A percentile compares a stretch with the other conserved stretches of the same genome.
Evolutionary conservation across 192 early-diverging fungal species (phyloP).

Genomic region (Allomyces arbusculus): DNA sequence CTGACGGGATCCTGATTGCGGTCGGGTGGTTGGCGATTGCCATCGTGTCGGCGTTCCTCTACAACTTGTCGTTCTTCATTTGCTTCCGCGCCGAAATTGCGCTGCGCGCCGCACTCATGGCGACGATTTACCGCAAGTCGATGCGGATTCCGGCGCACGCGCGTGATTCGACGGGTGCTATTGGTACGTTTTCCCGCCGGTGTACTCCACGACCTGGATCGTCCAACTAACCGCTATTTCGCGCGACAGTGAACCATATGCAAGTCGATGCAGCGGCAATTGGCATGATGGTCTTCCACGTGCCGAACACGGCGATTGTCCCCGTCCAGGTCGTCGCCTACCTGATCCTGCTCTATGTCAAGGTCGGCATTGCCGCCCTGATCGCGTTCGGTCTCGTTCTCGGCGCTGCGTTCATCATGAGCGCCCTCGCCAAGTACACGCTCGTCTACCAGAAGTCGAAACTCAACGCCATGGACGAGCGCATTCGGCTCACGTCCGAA

Average conservation of each 20-base stretch:
- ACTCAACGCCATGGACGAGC: slow-evolving; percentile 14
- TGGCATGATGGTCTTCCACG: slow-evolving; percentile 4
- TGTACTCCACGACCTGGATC: too few species aligned
- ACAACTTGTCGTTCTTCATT: slow-evolving; percentile 23
- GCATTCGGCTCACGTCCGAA: slow-evolving; percentile 15
- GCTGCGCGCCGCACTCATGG: slow-evolving; percentile 23
- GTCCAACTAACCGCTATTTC: too few species aligned
- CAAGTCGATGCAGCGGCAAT: slow-evolving; percentile 14
- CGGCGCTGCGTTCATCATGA: slow-evolving; percentile 6
- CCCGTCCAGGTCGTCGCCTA: slow-evolving; percentile 10
- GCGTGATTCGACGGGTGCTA: slow-evolving; percentile 8
- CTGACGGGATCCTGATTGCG: slow-evolving; percentile 1
- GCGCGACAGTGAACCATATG: slow-evolving; percentile 5
- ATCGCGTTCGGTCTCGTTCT: slow-evolving; percentile 10
- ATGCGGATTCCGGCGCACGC: slow-evolving; percentile 24
- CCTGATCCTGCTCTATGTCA: slow-evolving; percentile 10
- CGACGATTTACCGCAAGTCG: slow-evolving; percentile 36
- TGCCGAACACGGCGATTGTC: slow-evolving; percentile 8
- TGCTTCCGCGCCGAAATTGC: slow-evolving; percentile 20
- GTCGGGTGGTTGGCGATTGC: slow-evolving; percentile 11
- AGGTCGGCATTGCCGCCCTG: slow-evolving; percentile 8
- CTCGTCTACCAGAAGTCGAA: slow-evolving; percentile 6
- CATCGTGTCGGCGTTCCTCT: slow-evolving; percentile 19
- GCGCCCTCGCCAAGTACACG: slow-evolving; percentile 12
- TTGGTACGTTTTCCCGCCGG: not conserved